These are phyloP conservation scores for Aspergillus versicolor DNA, from an alignment of 2,329 filamentous ascomycete species.

Conservation along the genomic window DNA sequence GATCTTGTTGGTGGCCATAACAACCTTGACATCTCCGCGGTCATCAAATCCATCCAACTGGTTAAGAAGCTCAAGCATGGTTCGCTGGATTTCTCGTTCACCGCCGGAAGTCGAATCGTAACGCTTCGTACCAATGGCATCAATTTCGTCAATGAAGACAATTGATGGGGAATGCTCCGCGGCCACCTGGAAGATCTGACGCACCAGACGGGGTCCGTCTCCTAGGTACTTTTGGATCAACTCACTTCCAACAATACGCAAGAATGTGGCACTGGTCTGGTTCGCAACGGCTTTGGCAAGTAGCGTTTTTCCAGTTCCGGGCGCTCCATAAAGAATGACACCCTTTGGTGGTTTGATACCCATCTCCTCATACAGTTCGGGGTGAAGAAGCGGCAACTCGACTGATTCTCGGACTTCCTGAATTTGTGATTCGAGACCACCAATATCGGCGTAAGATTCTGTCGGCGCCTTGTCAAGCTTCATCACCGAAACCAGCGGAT, in stretches of 20 bases:
- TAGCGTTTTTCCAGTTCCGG: conserved; percentile 94
- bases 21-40: conserved; percentile 97
- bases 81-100: conserved; percentile 95
- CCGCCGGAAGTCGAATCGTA: conserved; percentile 97
- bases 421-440: conserved; percentile 90
- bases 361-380: conserved; percentile 99
- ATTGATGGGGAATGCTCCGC: conserved; percentile 96
- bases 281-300: conserved; percentile 97
- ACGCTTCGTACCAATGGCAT: conserved; percentile 97
- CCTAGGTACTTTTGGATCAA: conserved; percentile 98
- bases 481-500: conserved; percentile 96
- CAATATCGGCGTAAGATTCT: conserved; percentile 97
- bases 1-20: conserved; percentile 99
- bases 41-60: conserved; percentile 99
- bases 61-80: conserved; percentile 97
- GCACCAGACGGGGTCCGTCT: conserved; percentile 89
- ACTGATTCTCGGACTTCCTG: conserved; percentile 98
- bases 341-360: conserved; percentile 99
- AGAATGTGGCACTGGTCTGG: conserved; percentile 96
- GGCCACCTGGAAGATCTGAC: conserved; percentile 86
- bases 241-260: conserved; percentile 95
- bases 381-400: conserved; percentile 89
- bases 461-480: conserved; percentile 98
- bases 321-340: conserved; percentile 96
- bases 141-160: conserved; percentile 98